Conservation (phyloP, 176 grass and related monocot genomes). For the Avena atlantica region DNA sequence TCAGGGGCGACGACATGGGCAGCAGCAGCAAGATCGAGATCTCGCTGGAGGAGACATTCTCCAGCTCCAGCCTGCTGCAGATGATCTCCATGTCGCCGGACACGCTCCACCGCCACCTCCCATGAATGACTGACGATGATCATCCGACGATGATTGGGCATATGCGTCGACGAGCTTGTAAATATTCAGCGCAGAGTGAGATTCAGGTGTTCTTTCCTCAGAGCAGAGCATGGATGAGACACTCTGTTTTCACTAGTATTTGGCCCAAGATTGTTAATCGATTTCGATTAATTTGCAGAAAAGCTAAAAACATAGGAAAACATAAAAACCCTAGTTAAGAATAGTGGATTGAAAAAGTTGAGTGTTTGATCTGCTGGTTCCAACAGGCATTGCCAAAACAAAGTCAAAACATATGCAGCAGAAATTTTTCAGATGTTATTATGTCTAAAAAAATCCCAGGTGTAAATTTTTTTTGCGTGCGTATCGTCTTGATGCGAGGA, state of each 20-base stretch:
- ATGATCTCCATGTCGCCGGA: constrained; percentile 99
- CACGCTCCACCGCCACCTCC: constrained; percentile 55
- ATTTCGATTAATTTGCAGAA: no score
- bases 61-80: constrained; percentile 87
- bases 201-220: not conserved
- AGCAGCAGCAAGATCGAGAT: constrained; percentile 91
- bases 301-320: no score
- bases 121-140: not conserved
- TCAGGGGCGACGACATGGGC: constrained; percentile 63
- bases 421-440: no score
- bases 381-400: no score
- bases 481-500: no score
- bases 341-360: no score
- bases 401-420: no score
- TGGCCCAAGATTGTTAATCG: no score
- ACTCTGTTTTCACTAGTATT: not conserved
- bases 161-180: not conserved
- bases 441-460: no score
- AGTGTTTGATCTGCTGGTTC: no score
- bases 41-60: constrained; percentile 81
- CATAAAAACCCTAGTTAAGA: no score
- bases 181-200: constrained; percentile 27
- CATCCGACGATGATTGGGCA: not conserved
- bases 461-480: no score
- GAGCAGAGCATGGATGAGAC: not conserved